A percentile compares a stretch with the other conserved stretches of the same genome.
phyloP scores from a whole-genome alignment of 140 eudicot genomes.

The Ambrosia hybrid region DNA sequence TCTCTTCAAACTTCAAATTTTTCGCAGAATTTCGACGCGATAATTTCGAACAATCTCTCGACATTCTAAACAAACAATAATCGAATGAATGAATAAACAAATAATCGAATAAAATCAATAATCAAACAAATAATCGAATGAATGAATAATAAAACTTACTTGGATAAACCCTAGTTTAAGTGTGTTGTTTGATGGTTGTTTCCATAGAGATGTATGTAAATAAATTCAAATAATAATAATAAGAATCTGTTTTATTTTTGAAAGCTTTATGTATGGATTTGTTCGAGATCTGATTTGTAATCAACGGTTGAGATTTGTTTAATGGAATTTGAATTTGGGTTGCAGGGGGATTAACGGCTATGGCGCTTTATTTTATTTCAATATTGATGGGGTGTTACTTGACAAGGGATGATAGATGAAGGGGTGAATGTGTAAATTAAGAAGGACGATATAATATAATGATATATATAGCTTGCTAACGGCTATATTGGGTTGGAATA shows the following conservation, averaged over 20 bases:
- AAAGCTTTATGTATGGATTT: slow-evolving; percentile 17
- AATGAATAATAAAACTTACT: background rate
- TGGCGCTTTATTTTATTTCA: slow-evolving; percentile 24
- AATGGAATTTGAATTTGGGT: slow-evolving; percentile 23
- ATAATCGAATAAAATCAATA: background rate
- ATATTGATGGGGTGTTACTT: slow-evolving; percentile 4
- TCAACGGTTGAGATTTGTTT: slow-evolving; percentile 29
- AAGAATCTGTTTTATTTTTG: slow-evolving; percentile 15
- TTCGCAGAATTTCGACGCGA: slow-evolving; percentile 61
- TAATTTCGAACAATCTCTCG: slow-evolving; percentile 55
- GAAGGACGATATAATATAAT: too few relatives aligned
- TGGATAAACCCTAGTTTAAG: slow-evolving; percentile 38
- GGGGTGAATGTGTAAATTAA: background rate
- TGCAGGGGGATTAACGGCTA: slow-evolving; percentile 11
- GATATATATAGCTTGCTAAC: background rate
- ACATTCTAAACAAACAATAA: slow-evolving; percentile 25
- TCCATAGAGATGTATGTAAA: slow-evolving; percentile 10
- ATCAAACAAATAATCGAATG: background rate
- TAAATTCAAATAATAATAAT: slow-evolving; percentile 3
- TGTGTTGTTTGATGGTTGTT: slow-evolving; percentile 12
- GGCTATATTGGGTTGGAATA: slow-evolving; percentile 4
- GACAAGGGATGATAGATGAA: background rate
- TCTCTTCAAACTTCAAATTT: slow-evolving; percentile 54
- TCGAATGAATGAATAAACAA: background rate
- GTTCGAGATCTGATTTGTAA: slow-evolving; percentile 26